Conservation (phyloP, 371 early-diverging fungal genomes). For the Mucor mucedo region DNA sequence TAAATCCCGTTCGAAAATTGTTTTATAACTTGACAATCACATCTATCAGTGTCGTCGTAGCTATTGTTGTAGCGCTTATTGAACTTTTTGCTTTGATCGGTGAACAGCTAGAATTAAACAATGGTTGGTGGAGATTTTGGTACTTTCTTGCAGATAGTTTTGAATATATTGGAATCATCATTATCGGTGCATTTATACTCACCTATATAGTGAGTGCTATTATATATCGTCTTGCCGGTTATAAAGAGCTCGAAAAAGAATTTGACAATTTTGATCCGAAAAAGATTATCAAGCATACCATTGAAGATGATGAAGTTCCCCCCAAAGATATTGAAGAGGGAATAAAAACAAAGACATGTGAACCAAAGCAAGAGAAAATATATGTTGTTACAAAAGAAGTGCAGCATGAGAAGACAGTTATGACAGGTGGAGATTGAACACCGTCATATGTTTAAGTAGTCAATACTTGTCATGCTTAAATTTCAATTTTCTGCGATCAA, state of each 20-base stretch:
- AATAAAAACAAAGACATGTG: background rate
- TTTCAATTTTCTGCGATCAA: background rate
- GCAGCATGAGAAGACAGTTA: background rate
- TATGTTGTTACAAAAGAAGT: background rate
- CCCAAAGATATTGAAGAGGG: constrained; percentile 22
- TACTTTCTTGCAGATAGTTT: constrained; percentile 53
- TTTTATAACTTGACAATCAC: constrained; percentile 72
- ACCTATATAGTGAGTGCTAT: constrained; percentile 55
- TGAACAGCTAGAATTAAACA: constrained; percentile 48
- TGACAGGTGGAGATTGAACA: background rate
- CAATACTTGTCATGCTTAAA: background rate
- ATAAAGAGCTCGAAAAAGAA: constrained; percentile 48
- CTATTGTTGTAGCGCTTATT: constrained; percentile 60
- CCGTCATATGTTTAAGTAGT: background rate
- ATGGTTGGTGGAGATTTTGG: constrained; percentile 66
- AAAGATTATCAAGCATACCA: constrained; percentile 3
- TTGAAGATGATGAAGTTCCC: background rate
- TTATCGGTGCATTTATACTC: constrained; percentile 55
- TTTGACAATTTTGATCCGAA: constrained; percentile 36
- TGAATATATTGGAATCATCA: constrained; percentile 60
- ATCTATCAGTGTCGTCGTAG: constrained; percentile 61
- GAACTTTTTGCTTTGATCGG: constrained; percentile 59
- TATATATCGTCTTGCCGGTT: constrained; percentile 48
- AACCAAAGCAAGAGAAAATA: background rate
- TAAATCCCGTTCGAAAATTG: constrained; percentile 65